Base-by-base conservation (phyloP, 1,284 basidiomycete species). In the Cutaneotrichosporon cyanovorans region DNA sequence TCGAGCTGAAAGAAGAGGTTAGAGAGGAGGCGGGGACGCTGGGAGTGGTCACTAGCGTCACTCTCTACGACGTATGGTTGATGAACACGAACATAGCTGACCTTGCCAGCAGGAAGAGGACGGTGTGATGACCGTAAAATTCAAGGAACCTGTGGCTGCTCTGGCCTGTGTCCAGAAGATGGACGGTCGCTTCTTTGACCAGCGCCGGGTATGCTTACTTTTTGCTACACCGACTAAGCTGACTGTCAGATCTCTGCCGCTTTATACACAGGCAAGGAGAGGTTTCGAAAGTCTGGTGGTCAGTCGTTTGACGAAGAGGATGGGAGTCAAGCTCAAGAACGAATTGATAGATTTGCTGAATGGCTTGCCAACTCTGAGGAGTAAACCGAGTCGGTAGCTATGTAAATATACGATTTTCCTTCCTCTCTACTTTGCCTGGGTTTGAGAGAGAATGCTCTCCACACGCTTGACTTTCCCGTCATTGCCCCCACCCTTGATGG, bases 71-170 rank as follows among this genome's bases (percentile, higher is more conserved):
- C 73, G 90, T 93, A 41, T 12, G 37, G 37, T 18, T 22, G 20
- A n/a, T n/a, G 35, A 42, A 46, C 23, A 49, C n/a, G n/a, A n/a
- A n/a, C n/a, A n/a, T n/a, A n/a, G n/a, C 25, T 28, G 25, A 28
- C 25, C 36, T 21, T 5, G 8, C 4, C 71, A 96, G 90, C 80
- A 84, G 74, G 95, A 99, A 68, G 76, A 82, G 19, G 90, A 96
- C 34, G 95, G 95, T 2, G 74, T 98, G 47, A 96, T 99, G 80
- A 93, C 91, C 0, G 83, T 98, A 54, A 93, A 93, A 60, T 99
- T 97, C 75, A 82, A 83, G 50, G 89, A 93, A 55, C 78, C 85
- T 5, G 62, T 88, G 3, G 83, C 87, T 45, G 93, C 93, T 0
- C 82, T 87, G 66, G 88, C 87, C 5, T 98, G 93, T 62, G 76